Conservation (phyloP, 768 basidiomycete species). For the Hygrophorus pudorinus region DNA sequence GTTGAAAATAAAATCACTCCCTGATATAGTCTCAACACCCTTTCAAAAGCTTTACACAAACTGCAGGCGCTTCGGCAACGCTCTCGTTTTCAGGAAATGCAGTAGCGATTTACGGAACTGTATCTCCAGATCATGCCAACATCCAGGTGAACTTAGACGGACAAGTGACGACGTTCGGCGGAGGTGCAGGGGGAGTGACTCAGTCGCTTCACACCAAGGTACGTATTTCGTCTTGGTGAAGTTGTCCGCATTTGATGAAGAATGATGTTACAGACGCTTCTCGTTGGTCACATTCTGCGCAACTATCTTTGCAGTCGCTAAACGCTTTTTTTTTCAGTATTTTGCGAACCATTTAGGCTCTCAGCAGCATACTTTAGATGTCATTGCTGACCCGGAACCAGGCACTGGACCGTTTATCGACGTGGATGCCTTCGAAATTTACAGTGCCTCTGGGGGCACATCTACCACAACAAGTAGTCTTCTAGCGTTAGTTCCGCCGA, state of each 20-base stretch:
- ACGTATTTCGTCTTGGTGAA: constrained; percentile 2
- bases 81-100: constrained; percentile 39
- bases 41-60: constrained; percentile 28
- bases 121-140: constrained; percentile 40
- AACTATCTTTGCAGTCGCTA: neutral
- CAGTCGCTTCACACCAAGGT: constrained; percentile 24
- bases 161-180: constrained; percentile 19
- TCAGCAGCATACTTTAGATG: constrained; percentile 27
- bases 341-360: constrained; percentile 29
- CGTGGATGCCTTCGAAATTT: neutral
- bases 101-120: constrained; percentile 44
- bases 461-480: too few relatives aligned
- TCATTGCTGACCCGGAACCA: constrained; percentile 22
- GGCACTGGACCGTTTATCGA: constrained; percentile 22
- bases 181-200: constrained; percentile 26
- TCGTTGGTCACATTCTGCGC: constrained; percentile 4
- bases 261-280: constrained; percentile 7
- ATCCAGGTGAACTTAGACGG: constrained; percentile 39
- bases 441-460: too few relatives aligned
- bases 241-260: neutral
- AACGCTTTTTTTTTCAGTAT: constrained; percentile 21
- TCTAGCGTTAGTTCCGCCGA: too few relatives aligned
- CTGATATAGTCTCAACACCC: neutral
- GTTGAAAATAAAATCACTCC: constrained; percentile 8
- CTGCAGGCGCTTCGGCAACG: constrained; percentile 29